Percentiles rank a stretch among this genome's conserved stretches.
Evolutionary conservation across 768 basidiomycete genomes (phyloP).

Genomic region (Lanmaoa rubissima): DNA sequence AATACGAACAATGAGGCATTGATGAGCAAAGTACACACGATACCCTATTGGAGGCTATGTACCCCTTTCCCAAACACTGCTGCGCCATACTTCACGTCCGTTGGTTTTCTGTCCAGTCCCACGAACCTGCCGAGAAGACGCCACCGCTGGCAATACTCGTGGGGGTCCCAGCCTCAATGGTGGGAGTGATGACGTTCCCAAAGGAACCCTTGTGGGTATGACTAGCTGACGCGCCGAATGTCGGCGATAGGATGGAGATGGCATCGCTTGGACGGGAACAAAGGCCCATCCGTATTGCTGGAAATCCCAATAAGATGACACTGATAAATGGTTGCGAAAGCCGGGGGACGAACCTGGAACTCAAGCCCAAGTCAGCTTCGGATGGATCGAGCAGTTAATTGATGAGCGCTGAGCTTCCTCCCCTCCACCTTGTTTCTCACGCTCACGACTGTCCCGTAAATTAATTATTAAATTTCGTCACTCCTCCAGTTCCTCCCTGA

Average conservation of each 20-base stretch:
- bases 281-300: slow-evolving; percentile 83
- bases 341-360: slow-evolving; percentile 65
- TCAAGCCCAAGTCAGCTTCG: slow-evolving; percentile 84
- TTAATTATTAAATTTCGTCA: slow-evolving; percentile 43
- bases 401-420: slow-evolving; percentile 61
- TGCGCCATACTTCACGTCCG: not conserved
- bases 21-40: slow-evolving; percentile 12
- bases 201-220: slow-evolving; percentile 24
- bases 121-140: slow-evolving; percentile 13
- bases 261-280: slow-evolving; percentile 74
- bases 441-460: slow-evolving; percentile 86
- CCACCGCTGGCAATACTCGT: slow-evolving; percentile 31
- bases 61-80: not conserved
- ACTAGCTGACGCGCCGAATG: slow-evolving; percentile 45
- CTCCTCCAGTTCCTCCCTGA: too few species aligned
- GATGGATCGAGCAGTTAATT: slow-evolving; percentile 70
- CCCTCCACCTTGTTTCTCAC: slow-evolving; percentile 87
- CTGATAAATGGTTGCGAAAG: not conserved
- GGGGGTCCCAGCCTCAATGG: slow-evolving; percentile 22
- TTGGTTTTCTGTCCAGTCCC: not conserved
- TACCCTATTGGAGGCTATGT: not conserved
- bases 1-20: slow-evolving; percentile 9
- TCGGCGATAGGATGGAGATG: slow-evolving; percentile 58
- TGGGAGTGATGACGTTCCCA: slow-evolving; percentile 21
- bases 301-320: not conserved